Base-by-base conservation (phyloP, 1,139 yeast genomes). In the Yamadazyma membranifaciens region DNA sequence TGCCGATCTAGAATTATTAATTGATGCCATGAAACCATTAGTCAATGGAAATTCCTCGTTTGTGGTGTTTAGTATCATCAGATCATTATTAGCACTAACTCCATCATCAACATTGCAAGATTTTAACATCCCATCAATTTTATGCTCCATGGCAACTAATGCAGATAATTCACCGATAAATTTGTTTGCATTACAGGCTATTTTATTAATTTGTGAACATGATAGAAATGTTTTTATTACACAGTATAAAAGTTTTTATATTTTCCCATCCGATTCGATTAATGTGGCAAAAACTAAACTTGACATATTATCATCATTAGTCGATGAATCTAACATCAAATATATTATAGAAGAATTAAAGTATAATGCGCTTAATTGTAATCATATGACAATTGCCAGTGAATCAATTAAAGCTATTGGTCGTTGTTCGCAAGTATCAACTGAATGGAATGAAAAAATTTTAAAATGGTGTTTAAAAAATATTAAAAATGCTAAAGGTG, bases 271-370 rank as follows among this genome's bases (percentile, higher is more conserved):
- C 2, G 96, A 89, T 52, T 52, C 69, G 1, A 40, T 54, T 0
- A 55, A 58, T 1, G 65, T 77, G 6, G 72, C 87, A 10, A 62
- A 63, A 37, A 61, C 75, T 39, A 91, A 89, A 59, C 60, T 91
- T n/a, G 72, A 73, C 37, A 78, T 88, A 20, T 61, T 91, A 35
- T 73, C 91, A 2, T 62, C 72, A 13, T 59, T 88, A 22, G 76
- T 81, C 29, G 70, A 71, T 38, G 78, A 75, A 20, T 59, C 62
- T 3, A 87, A 77, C 48, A 73, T 80, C 38, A 67, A 69, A 33
- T 46, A 53, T 3, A 74, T 87, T 12, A 63, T 85, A n/a, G 69
- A 73, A 22, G 95, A 89, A 57, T 65, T 91, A 32, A 83, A 84
- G 51, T 80, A 80, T 55, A 78, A 81, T 47, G 80, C 87, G 0